These are phyloP conservation scores for Quercus dentata DNA, from an alignment of 306 rosid genomes.

Conservation along the genomic window DNA sequence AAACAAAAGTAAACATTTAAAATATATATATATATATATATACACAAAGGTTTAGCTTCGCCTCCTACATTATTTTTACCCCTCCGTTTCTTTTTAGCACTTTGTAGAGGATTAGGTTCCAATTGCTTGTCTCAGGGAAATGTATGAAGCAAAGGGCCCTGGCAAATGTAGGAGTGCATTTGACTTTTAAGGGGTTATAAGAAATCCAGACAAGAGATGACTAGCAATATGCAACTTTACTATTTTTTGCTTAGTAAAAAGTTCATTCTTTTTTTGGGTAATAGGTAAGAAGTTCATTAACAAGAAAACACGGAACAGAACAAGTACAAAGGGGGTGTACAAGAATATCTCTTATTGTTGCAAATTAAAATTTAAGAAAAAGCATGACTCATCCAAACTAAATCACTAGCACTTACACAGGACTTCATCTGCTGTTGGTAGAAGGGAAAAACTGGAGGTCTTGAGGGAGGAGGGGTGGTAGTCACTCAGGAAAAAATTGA, in stretches of 20 bases:
- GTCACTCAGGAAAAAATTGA: too few relatives aligned
- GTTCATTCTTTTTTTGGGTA: neutral
- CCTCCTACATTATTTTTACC: too few relatives aligned
- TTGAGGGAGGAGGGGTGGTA: too few relatives aligned
- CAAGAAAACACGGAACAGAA: neutral
- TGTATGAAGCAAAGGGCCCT: neutral
- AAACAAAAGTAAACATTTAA: neutral
- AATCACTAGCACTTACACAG: too few relatives aligned
- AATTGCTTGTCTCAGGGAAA: neutral
- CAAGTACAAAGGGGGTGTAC: too few relatives aligned
- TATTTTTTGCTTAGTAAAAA: too few relatives aligned
- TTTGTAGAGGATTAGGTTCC: neutral
- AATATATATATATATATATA: too few relatives aligned
- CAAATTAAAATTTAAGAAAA: too few relatives aligned
- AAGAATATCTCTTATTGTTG: too few relatives aligned
- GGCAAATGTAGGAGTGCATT: neutral
- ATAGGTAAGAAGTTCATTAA: neutral
- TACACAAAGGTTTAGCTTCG: neutral
- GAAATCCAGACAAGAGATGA: neutral
- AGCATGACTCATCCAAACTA: too few relatives aligned
- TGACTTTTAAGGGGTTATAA: neutral
- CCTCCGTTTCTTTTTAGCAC: neutral
- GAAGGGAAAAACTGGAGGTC: too few relatives aligned
- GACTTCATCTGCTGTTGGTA: too few relatives aligned
- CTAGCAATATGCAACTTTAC: neutral